Evolutionary conservation across 306 rosid species (phyloP).

Genomic region (Abrus pulchellus): DNA sequence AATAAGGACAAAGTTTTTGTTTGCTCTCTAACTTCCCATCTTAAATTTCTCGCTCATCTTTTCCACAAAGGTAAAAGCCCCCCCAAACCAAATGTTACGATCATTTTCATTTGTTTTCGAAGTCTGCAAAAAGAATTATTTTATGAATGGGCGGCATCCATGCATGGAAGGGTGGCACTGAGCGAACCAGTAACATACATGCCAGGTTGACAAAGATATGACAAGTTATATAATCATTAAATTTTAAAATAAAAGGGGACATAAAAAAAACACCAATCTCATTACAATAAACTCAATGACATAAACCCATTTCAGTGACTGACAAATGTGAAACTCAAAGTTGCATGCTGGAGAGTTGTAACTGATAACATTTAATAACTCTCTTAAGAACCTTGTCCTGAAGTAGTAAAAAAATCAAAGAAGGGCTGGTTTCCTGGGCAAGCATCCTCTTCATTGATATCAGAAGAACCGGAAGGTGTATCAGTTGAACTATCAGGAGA

Average conservation of each 20-base stretch:
- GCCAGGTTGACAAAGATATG: conserved; percentile 16
- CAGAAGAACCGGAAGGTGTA: conserved; percentile 38
- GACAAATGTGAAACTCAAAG: conserved; percentile 42
- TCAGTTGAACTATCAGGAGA: conserved; percentile 47
- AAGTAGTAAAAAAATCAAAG: conserved; percentile 56
- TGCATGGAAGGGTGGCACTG: conserved; percentile 9
- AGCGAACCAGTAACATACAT: not conserved
- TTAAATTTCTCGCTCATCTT: conserved; percentile 12
- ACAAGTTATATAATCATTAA: conserved; percentile 2
- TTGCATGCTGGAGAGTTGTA: conserved; percentile 36
- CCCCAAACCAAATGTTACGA: conserved; percentile 25
- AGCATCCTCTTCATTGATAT: conserved; percentile 1
- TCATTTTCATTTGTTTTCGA: conserved; percentile 30
- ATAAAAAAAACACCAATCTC: not conserved
- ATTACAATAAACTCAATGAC: conserved; percentile 21
- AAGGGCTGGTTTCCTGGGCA: conserved; percentile 44
- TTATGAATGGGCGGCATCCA: conserved; percentile 11
- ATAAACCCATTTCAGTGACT: conserved; percentile 6
- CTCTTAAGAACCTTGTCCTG: conserved; percentile 40
- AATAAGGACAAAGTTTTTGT: not conserved
- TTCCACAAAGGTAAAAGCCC: conserved; percentile 13
- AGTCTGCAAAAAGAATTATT: conserved; percentile 27
- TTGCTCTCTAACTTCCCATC: not conserved
- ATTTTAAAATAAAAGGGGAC: not conserved
- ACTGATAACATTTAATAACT: not conserved